Conservation (phyloP, 768 basidiomycete species). For the Amyloporia xantha region DNA sequence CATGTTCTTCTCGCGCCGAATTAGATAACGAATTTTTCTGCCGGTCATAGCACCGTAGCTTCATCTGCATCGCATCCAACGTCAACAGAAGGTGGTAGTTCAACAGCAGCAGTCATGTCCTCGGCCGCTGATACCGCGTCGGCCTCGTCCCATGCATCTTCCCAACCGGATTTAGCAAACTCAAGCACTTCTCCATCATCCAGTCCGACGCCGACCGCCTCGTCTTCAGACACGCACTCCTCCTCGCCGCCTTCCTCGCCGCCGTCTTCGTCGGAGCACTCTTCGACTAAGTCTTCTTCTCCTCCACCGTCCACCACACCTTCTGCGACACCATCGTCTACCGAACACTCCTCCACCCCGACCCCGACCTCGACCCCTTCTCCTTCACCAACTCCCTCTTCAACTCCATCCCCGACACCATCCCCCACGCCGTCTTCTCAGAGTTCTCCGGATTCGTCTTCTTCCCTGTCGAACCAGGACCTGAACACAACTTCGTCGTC, state of each 20-base stretch:
- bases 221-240: slow-evolving; percentile 12
- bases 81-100: not conserved
- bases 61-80: not conserved
- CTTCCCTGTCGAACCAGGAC: not conserved
- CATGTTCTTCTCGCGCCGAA: too few species aligned
- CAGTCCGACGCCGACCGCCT: slow-evolving; percentile 10
- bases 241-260: slow-evolving; percentile 8
- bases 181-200: slow-evolving; percentile 10
- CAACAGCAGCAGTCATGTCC: not conserved
- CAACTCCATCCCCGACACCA: slow-evolving; percentile 12
- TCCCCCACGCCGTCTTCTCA: slow-evolving; percentile 7
- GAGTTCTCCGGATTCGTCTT: slow-evolving; percentile 3
- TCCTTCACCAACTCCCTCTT: slow-evolving; percentile 8
- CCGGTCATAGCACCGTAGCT: not conserved
- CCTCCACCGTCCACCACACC: slow-evolving; percentile 15
- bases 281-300: slow-evolving; percentile 12
- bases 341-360: slow-evolving; percentile 14
- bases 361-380: slow-evolving; percentile 8
- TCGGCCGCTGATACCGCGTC: not conserved
- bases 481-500: slow-evolving; percentile 2
- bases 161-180: not conserved
- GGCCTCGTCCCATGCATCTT: not conserved
- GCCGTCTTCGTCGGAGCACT: slow-evolving; percentile 11
- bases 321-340: slow-evolving; percentile 10
- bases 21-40: not conserved